Conservation (phyloP, 2,329 filamentous ascomycete species). For the Aspergillus sp. region DNA sequence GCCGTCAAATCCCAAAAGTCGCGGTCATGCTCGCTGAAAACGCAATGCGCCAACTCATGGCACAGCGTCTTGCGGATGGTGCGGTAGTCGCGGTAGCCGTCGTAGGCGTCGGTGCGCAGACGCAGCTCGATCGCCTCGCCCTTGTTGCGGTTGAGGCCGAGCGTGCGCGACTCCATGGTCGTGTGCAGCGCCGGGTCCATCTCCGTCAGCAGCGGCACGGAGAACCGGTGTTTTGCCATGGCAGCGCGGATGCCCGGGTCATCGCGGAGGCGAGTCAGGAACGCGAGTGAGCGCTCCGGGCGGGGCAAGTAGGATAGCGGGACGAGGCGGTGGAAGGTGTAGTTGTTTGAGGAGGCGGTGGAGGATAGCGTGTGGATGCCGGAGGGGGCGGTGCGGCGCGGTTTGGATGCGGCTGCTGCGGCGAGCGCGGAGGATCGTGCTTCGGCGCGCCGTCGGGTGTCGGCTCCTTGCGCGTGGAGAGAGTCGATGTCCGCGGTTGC, state of each 20-base stretch:
- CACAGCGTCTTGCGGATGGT: conserved; percentile 89
- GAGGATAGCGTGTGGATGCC: conserved; percentile 30
- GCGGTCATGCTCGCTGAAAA: conserved; percentile 77
- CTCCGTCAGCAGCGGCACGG: conserved; percentile 82
- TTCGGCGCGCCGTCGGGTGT: conserved; percentile 25
- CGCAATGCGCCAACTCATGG: conserved; percentile 93
- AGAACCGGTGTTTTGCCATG: conserved; percentile 83
- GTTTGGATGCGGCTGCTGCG: conserved; percentile 12
- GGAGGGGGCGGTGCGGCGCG: conserved; percentile 4
- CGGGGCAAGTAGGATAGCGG: conserved; percentile 76
- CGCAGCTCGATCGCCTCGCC: conserved; percentile 90
- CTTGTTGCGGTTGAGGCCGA: conserved; percentile 82
- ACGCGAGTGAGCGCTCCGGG: conserved; percentile 66
- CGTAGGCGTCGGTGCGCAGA: conserved; percentile 87
- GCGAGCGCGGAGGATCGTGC: conserved; percentile 27
- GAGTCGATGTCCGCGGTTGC: conserved; percentile 40
- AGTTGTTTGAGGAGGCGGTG: conserved; percentile 52
- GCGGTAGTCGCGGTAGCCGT: conserved; percentile 90
- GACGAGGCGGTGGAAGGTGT: conserved; percentile 77
- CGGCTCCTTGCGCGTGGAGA: conserved; percentile 37
- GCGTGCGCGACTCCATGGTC: conserved; percentile 72
- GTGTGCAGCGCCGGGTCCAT: conserved; percentile 91
- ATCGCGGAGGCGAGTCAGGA: conserved; percentile 71
- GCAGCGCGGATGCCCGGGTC: conserved; percentile 81
- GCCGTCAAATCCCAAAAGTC: conserved; percentile 88